Evolutionary conservation across 2,329 filamentous ascomycete species (phyloP).

Genomic region (Plenodomus lindquistii): DNA sequence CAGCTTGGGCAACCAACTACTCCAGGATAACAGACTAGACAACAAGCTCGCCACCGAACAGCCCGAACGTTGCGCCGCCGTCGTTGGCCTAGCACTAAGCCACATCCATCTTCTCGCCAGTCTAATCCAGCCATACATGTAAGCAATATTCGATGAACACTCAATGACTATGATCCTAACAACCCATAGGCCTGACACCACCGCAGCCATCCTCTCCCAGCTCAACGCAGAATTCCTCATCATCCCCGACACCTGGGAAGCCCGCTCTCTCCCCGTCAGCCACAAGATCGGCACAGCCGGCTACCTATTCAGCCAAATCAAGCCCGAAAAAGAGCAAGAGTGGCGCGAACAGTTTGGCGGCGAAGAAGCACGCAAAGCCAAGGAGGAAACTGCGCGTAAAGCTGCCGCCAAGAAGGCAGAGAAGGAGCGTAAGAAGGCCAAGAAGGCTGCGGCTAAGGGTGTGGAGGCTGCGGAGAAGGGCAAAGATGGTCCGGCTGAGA

Average conservation of each 20-base stretch:
- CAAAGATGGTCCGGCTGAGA: slow-evolving; percentile 51
- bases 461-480: slow-evolving; percentile 79
- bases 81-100: slow-evolving; percentile 80
- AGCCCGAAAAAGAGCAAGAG: slow-evolving; percentile 77
- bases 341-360: slow-evolving; percentile 79
- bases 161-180: slow-evolving; percentile 6
- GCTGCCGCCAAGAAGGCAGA: slow-evolving; percentile 63
- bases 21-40: slow-evolving; percentile 63
- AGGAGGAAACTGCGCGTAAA: slow-evolving; percentile 69
- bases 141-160: slow-evolving; percentile 11
- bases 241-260: slow-evolving; percentile 59
- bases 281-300: slow-evolving; percentile 81
- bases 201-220: slow-evolving; percentile 75
- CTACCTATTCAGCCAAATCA: slow-evolving; percentile 83
- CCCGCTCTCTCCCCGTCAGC: slow-evolving; percentile 57
- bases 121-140: slow-evolving; percentile 80
- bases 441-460: slow-evolving; percentile 66
- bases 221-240: slow-evolving; percentile 61
- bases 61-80: slow-evolving; percentile 62
- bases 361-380: slow-evolving; percentile 66
- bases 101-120: slow-evolving; percentile 80
- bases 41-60: slow-evolving; percentile 64
- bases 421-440: slow-evolving; percentile 64
- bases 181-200: slow-evolving; percentile 36
- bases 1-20: slow-evolving; percentile 59